Conservation (phyloP, 345 rosid species). For the Gossypium ekmanianum region DNA sequence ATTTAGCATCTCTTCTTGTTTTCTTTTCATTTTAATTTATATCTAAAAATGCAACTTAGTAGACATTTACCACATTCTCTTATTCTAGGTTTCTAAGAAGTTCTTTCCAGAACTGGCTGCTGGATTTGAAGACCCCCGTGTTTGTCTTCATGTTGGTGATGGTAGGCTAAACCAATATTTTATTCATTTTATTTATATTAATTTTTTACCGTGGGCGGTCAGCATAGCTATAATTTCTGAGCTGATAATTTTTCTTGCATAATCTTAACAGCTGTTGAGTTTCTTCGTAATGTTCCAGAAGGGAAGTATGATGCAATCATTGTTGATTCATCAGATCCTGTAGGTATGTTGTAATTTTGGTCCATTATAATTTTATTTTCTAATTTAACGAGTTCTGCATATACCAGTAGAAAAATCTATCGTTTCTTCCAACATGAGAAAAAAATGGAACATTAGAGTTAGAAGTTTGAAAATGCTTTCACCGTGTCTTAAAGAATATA, state of each 20-base stretch:
- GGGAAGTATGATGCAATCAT: conserved; percentile 89
- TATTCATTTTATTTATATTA: neutral
- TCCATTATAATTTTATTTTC: neutral
- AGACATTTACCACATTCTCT: neutral
- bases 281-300: conserved; percentile 52
- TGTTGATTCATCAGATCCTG: conserved; percentile 95
- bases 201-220: conserved; percentile 1
- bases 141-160: conserved; percentile 83
- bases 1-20: conserved; percentile 3
- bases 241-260: conserved; percentile 6
- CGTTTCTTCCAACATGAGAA: neutral
- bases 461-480: neutral
- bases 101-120: conserved; percentile 74
- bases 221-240: neutral
- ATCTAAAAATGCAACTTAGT: neutral
- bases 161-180: conserved; percentile 44
- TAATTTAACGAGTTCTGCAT: neutral
- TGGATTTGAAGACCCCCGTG: conserved; percentile 97
- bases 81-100: conserved; percentile 65
- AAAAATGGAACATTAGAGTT: neutral
- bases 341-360: conserved; percentile 48
- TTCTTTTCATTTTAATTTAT: neutral
- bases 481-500: neutral
- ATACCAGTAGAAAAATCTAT: neutral
- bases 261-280: conserved; percentile 67